These are phyloP conservation scores for Stenogyne calaminthoides DNA, from an alignment of 305 asterid species.

Conservation along the genomic window DNA sequence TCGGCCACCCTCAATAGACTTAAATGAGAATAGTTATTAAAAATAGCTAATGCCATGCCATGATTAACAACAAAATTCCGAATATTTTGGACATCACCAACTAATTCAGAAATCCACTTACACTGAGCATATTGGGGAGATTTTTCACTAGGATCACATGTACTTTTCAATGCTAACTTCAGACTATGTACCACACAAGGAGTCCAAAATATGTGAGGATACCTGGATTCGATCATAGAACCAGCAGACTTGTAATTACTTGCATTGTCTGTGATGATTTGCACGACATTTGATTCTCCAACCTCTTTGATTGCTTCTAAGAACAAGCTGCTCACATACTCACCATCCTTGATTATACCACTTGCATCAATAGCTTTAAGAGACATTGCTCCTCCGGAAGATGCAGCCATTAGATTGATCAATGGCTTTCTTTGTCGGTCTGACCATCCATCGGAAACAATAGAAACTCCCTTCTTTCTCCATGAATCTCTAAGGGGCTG, in stretches of 20 bases:
- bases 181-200: slow-evolving; percentile 12
- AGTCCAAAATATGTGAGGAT: slow-evolving; percentile 19
- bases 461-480: no score
- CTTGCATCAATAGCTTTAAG: neutral
- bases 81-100: neutral
- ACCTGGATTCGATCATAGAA: no score
- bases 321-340: neutral
- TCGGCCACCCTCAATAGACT: no score
- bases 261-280: slow-evolving; percentile 2
- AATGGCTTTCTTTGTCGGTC: no score
- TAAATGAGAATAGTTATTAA: no score
- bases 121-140: neutral
- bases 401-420: no score
- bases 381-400: neutral
- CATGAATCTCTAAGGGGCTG: no score
- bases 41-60: no score
- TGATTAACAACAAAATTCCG: slow-evolving; percentile 7
- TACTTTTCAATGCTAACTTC: neutral
- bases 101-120: neutral
- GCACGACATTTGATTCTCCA: no score
- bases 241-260: no score
- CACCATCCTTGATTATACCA: neutral
- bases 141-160: neutral
- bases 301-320: neutral
- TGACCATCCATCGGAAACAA: no score